These are phyloP conservation scores for Gossypium anomalum DNA, from an alignment of 345 rosid genomes.

Conservation along the genomic window DNA sequence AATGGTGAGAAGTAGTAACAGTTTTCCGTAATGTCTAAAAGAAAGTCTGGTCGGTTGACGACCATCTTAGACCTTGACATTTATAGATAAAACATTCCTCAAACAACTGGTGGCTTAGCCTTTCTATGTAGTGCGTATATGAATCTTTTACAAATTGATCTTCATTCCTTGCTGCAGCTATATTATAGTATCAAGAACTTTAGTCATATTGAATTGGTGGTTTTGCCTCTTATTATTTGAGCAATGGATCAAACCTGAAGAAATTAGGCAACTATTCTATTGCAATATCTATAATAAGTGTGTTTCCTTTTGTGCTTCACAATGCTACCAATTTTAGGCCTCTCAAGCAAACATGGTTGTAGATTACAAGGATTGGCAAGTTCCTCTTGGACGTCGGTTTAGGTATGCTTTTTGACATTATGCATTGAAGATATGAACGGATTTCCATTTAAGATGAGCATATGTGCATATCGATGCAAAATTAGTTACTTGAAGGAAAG, in stretches of 20 bases:
- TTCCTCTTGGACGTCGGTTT: constrained; percentile 93
- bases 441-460: background rate
- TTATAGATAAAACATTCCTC: background rate
- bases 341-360: constrained; percentile 79
- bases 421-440: background rate
- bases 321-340: constrained; percentile 39
- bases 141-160: background rate
- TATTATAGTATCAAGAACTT: background rate
- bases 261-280: background rate
- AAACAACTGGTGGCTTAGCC: background rate
- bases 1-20: background rate
- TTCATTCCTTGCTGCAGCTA: background rate
- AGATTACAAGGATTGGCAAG: constrained; percentile 96
- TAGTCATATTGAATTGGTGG: background rate
- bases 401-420: constrained; percentile 43
- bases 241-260: background rate
- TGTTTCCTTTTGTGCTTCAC: background rate
- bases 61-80: background rate
- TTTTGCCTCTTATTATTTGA: background rate
- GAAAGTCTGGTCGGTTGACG: background rate
- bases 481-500: background rate
- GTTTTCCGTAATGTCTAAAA: background rate
- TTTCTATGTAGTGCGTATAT: background rate
- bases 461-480: background rate
- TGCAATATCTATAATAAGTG: background rate